Evolutionary conservation across 257 asterid genomes (phyloP).

Genomic region (Forsythia suspensa): DNA sequence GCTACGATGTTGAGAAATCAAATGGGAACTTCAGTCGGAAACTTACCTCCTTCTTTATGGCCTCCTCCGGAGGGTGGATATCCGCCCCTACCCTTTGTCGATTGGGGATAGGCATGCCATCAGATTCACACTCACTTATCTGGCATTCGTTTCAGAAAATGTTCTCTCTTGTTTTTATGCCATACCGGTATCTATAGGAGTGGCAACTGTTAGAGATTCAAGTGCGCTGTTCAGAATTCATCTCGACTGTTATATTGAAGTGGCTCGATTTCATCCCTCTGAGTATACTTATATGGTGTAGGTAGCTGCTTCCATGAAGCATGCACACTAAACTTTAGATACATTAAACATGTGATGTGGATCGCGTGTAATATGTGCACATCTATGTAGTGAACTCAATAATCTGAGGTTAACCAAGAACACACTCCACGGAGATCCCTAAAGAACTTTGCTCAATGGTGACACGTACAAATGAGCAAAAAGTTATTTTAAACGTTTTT

Average conservation of each 20-base stretch:
- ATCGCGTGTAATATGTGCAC: background rate
- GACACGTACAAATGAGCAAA: too few relatives aligned
- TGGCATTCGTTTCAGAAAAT: background rate
- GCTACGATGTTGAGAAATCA: constrained; percentile 50
- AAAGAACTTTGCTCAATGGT: too few relatives aligned
- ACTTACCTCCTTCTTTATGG: constrained; percentile 83
- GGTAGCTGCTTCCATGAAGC: background rate
- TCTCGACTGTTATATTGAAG: background rate
- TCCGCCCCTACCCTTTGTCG: constrained; percentile 72
- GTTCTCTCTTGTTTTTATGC: background rate
- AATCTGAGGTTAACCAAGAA: too few relatives aligned
- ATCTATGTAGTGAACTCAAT: too few relatives aligned
- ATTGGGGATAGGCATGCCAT: constrained; percentile 74
- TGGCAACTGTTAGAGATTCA: background rate
- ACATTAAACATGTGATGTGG: background rate
- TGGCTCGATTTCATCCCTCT: background rate
- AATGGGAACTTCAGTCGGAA: constrained; percentile 56
- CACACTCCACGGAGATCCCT: too few relatives aligned
- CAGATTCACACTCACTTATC: background rate
- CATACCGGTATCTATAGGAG: background rate
- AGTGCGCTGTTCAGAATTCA: background rate
- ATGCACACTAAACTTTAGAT: background rate
- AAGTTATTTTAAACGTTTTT: too few relatives aligned
- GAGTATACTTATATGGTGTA: background rate
- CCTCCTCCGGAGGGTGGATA: constrained; percentile 95